Percentiles rank a stretch among this genome's conserved stretches.
Evolutionary conservation across 371 early-diverging fungal species (phyloP).

Genomic region (Synchytrium microbalum): DNA sequence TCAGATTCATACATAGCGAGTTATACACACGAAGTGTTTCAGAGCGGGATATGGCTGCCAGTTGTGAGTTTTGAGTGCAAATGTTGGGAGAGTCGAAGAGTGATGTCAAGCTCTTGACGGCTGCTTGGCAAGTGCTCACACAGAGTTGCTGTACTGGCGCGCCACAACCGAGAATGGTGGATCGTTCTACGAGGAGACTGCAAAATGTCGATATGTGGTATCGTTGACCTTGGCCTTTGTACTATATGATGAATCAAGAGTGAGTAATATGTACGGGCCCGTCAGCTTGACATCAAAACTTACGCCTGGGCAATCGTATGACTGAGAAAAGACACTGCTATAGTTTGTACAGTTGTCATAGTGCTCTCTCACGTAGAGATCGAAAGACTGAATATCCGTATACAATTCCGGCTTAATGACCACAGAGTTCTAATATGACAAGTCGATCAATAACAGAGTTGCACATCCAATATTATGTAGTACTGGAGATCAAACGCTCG

Average conservation of each 20-base stretch:
- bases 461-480: too few species aligned
- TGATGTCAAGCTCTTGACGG: neutral
- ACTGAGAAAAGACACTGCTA: neutral
- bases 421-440: too few species aligned
- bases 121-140: neutral
- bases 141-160: neutral
- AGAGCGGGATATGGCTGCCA: neutral
- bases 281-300: neutral
- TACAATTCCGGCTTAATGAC: too few species aligned
- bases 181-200: neutral
- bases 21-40: neutral
- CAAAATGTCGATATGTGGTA: neutral
- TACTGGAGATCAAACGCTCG: too few species aligned
- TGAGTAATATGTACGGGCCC: neutral
- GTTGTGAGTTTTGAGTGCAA: neutral
- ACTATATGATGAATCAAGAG: neutral
- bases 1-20: neutral
- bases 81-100: neutral
- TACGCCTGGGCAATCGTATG: neutral
- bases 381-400: neutral
- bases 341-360: neutral
- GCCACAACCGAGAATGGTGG: neutral
- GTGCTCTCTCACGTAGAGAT: neutral
- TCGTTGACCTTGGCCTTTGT: neutral
- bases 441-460: too few species aligned